Base-by-base conservation (phyloP, 371 early-diverging fungal genomes). In the Amoeboradix gromovi region DNA sequence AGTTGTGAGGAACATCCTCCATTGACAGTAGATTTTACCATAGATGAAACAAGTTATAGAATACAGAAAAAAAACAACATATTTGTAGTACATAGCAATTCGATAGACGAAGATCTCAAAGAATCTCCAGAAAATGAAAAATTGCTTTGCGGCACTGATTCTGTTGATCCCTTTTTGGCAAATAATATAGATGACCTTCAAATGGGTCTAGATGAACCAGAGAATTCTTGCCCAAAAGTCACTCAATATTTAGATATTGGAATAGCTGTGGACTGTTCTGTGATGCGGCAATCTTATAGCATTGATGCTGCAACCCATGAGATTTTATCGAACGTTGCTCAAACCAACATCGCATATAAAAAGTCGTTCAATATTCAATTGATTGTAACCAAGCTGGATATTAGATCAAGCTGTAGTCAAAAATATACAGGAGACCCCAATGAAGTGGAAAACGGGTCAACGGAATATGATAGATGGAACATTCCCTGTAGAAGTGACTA, bases 401-500 rank as follows among this genome's bases (percentile, higher is more conserved):
- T 48, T 12, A 5, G 48, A 22, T 22, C 22, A 12, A 48, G 48
- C 48, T 48, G 48, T 48, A 48, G 48, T 48, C 48, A 48, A 48
- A 48, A 5, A 12, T 48, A 48, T 48, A 48, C 48, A 48, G 5
- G 12, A 12, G 12, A 5, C 22, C 5, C 48, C 5, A 22, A 48
- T 48, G 22, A 22, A 5, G 22, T 48, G 5, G 22, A 48, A 48
- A 22, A 48, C 22, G 48, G 48, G 5, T n/a, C n/a, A n/a, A n/a
- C n/a, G n/a, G 48, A 48, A 48, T 48, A 12, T 22, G 48, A 48
- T 48, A 48, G 22, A 22, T 48, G 48, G 48, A 48, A 48, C 22
- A 48, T 48, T 48, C 48, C 74, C 1, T 95, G 94, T 75, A 75
- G 78, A 17, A 72, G 74, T n/a, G 68, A 71, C 16, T 91, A 90